Conservation (phyloP, 768 basidiomycete species). For the Kwoniella mangroviensis region DNA sequence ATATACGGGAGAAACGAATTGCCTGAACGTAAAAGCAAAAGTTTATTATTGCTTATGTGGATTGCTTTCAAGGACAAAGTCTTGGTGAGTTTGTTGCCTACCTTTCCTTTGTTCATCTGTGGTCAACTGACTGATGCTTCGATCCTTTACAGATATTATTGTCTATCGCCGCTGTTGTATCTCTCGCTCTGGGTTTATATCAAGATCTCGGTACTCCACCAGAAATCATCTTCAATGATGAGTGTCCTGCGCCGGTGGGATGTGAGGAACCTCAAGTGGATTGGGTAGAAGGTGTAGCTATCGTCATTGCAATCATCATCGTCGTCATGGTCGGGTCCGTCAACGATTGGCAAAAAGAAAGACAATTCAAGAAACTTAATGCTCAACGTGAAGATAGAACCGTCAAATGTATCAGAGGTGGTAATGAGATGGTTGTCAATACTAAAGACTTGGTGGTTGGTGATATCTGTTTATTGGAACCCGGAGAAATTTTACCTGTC, state of each 20-base stretch:
- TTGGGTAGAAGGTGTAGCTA: constrained; percentile 85
- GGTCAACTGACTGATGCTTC: not conserved
- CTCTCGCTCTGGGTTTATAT: constrained; percentile 90
- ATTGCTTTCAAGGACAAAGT: constrained; percentile 87
- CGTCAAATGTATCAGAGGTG: constrained; percentile 79
- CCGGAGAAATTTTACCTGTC: constrained; percentile 93
- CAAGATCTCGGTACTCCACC: constrained; percentile 82
- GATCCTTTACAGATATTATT: constrained; percentile 71
- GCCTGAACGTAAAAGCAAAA: constrained; percentile 71
- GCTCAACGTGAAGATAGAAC: constrained; percentile 93
- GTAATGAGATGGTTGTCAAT: constrained; percentile 71
- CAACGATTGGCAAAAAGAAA: constrained; percentile 99
- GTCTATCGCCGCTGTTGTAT: constrained; percentile 88
- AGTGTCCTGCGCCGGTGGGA: constrained; percentile 52
- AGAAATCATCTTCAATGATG: constrained; percentile 57
- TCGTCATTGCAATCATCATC: constrained; percentile 62
- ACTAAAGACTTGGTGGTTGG: constrained; percentile 87
- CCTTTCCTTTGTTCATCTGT: not conserved
- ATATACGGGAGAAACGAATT: constrained; percentile 79
- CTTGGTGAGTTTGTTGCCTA: constrained; percentile 64
- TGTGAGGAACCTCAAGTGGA: constrained; percentile 76
- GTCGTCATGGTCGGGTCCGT: constrained; percentile 81
- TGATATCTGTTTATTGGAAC: constrained; percentile 87
- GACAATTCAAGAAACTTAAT: constrained; percentile 88
- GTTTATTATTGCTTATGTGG: constrained; percentile 78